Conservation (phyloP, 2,329 filamentous ascomycete genomes). For the Lasiodiplodia sp. region DNA sequence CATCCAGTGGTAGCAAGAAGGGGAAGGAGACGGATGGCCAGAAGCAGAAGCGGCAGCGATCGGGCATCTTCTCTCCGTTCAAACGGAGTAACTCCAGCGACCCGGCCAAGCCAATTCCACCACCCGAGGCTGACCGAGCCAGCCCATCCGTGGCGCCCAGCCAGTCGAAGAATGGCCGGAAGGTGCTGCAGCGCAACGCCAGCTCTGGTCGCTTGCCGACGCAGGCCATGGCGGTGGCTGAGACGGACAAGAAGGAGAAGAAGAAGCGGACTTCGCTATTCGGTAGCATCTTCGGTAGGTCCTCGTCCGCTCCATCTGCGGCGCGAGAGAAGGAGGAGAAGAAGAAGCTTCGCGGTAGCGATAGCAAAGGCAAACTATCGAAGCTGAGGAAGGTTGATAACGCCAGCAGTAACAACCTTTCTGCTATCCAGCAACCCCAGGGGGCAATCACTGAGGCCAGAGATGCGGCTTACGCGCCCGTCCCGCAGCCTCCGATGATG, state of each 20-base stretch:
- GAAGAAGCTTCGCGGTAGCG: conserved; percentile 16
- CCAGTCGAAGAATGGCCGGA: conserved; percentile 14
- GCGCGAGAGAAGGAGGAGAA: conserved; percentile 36
- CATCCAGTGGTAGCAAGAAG: neutral
- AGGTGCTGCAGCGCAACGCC: conserved; percentile 24
- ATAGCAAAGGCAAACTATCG: conserved; percentile 22
- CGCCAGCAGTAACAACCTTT: neutral
- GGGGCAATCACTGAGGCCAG: neutral
- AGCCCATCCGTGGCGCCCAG: neutral
- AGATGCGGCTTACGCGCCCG: conserved; percentile 5
- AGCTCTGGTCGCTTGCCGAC: conserved; percentile 5
- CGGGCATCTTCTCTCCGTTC: conserved; percentile 17
- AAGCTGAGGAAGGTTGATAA: conserved; percentile 5
- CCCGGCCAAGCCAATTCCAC: neutral
- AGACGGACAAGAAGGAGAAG: conserved; percentile 35
- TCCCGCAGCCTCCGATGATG: conserved; percentile 3
- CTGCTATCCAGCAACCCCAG: neutral
- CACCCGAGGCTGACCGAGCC: neutral
- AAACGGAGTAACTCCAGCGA: conserved; percentile 5
- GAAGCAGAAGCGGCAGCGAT: conserved; percentile 7
- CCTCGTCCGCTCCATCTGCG: conserved; percentile 40
- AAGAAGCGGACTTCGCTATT: conserved; percentile 56
- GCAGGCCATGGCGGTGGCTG: neutral
- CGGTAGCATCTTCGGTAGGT: conserved; percentile 52
- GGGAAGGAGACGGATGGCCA: neutral